phyloP scores from a whole-genome alignment of 2,329 filamentous ascomycete species.

The Ustilaginoidea virens region DNA sequence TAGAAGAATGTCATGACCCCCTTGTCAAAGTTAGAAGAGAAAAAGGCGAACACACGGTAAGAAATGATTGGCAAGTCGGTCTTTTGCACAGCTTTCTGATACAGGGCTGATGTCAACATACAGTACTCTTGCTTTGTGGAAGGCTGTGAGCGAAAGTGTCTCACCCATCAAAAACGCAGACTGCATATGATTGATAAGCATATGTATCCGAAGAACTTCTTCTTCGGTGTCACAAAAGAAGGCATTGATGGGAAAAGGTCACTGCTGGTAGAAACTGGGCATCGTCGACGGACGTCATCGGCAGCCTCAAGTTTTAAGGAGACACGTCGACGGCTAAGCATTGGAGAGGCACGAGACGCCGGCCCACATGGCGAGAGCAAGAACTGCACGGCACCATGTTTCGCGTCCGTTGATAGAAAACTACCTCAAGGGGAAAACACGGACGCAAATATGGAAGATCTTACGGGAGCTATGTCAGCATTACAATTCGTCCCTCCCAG shows the following conservation, averaged over 20 bases:
- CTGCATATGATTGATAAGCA: conserved; percentile 92
- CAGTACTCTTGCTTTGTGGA: conserved; percentile 85
- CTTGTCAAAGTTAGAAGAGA: conserved; percentile 57
- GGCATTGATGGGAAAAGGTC: conserved; percentile 79
- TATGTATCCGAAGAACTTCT: conserved; percentile 75
- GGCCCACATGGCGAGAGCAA: conserved; percentile 3
- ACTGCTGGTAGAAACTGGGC: conserved; percentile 48
- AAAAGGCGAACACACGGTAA: conserved; percentile 72
- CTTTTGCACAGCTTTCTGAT: conserved; percentile 6
- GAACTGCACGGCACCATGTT: conserved; percentile 7
- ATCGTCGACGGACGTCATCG: conserved; percentile 31
- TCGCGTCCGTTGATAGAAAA: conserved; percentile 6
- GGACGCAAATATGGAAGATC: conserved; percentile 43
- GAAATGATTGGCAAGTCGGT: no score
- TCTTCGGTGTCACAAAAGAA: conserved; percentile 72
- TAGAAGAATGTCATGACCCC: conserved; percentile 82
- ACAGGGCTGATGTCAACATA: background rate
- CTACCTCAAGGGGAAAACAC: conserved; percentile 11
- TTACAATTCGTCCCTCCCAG: conserved; percentile 56
- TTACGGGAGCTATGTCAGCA: conserved; percentile 54
- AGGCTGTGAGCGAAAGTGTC: conserved; percentile 71
- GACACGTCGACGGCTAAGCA: conserved; percentile 17
- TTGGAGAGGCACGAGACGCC: conserved; percentile 12
- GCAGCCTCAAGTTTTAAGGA: conserved; percentile 18
- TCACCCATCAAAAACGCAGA: conserved; percentile 66